phyloP scores from a whole-genome alignment of 352 stramenopile genomes.

The Phytopythium sindhum region DNA sequence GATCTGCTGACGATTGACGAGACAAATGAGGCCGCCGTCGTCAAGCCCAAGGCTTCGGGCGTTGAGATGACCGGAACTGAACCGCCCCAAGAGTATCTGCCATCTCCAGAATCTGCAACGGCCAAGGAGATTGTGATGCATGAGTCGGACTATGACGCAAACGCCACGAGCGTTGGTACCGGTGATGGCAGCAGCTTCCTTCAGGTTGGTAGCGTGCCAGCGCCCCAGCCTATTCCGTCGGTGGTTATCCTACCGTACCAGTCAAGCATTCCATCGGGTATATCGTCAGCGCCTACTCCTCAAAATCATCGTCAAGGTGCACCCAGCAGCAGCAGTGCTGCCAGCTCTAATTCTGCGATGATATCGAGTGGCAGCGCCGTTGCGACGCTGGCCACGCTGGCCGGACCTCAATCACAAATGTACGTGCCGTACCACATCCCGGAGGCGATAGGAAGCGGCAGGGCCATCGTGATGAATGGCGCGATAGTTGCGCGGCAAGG shows the following conservation, averaged over 20 bases:
- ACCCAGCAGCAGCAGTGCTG: background rate
- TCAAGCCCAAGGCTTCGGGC: slow-evolving; percentile 17
- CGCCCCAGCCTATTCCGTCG: slow-evolving; percentile 22
- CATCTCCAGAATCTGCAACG: background rate
- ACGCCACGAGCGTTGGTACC: background rate
- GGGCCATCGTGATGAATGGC: background rate
- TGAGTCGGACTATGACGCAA: background rate
- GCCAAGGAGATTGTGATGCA: background rate
- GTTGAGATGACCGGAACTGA: background rate
- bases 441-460: background rate
- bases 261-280: background rate
- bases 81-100: background rate
- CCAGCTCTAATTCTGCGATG: background rate
- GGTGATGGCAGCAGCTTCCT: background rate
- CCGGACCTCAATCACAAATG: slow-evolving; percentile 9
- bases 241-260: slow-evolving; percentile 31
- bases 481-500: background rate
- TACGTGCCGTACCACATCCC: slow-evolving; percentile 2
- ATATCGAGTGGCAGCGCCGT: slow-evolving; percentile 9
- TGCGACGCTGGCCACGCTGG: slow-evolving; percentile 12
- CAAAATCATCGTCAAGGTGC: background rate
- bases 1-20: slow-evolving; percentile 62
- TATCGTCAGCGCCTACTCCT: background rate
- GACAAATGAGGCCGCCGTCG: slow-evolving; percentile 23
- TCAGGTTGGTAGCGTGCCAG: background rate